Conservation (phyloP, 139 green algal species). For the Penium margaritaceum region DNA sequence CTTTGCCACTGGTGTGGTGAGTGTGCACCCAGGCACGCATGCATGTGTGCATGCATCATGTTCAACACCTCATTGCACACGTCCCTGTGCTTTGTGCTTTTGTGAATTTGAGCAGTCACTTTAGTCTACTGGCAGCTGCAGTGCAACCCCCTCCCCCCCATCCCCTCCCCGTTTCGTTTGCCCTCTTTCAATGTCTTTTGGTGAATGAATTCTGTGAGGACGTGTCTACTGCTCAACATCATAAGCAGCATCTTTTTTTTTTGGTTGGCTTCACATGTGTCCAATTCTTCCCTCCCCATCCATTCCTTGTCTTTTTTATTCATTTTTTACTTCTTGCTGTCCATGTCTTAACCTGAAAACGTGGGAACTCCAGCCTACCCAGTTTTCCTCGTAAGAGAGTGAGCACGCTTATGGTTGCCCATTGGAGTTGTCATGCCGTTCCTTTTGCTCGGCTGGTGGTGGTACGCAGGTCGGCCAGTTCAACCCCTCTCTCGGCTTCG, state of each 20-base stretch:
- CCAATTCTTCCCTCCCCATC: background rate
- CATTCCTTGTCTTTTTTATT: slow-evolving; percentile 3
- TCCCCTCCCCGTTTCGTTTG: background rate
- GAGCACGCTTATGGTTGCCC: background rate
- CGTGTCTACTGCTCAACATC: too few relatives aligned
- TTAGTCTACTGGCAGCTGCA: background rate
- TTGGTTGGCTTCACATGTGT: background rate
- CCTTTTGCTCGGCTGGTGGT: background rate
- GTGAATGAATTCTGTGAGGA: too few relatives aligned
- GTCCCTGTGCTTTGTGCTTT: background rate
- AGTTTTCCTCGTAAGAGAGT: background rate
- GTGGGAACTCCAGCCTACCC: background rate
- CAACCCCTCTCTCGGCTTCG: slow-evolving; percentile 52
- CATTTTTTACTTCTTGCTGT: background rate
- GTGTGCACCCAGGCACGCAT: background rate
- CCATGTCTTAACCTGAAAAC: background rate
- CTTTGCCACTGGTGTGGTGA: slow-evolving; percentile 53
- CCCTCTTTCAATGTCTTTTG: too few relatives aligned
- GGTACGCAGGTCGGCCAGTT: slow-evolving; percentile 24
- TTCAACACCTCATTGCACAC: background rate
- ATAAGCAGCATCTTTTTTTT: background rate
- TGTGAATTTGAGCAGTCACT: background rate
- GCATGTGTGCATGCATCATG: background rate
- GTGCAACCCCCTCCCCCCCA: background rate
- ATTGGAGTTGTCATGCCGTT: background rate